phyloP scores from a whole-genome alignment of 768 basidiomycete species.

The Podaxis pistillaris region DNA sequence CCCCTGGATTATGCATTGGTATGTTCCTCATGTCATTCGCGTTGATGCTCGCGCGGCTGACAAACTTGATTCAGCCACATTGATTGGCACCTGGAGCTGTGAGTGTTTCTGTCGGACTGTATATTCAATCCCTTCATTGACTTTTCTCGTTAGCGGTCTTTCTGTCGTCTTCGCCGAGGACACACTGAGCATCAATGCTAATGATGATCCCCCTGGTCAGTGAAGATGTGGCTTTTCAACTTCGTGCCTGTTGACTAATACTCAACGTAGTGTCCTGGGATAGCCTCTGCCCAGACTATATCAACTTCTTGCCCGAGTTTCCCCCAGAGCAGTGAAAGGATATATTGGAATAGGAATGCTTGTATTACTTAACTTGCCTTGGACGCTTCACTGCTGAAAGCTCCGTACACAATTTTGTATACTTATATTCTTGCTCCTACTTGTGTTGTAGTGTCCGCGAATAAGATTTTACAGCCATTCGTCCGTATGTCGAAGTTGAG shows the following conservation, averaged over 20 bases:
- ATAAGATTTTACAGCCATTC: no score
- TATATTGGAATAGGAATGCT: neutral
- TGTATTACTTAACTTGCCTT: no score
- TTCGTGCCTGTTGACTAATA: no score
- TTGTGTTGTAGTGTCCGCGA: no score
- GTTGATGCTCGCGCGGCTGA: neutral
- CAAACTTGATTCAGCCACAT: slow-evolving; percentile 37
- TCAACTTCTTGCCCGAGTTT: slow-evolving; percentile 1
- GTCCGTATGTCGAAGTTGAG: no score
- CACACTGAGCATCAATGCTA: neutral
- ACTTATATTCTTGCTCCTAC: no score
- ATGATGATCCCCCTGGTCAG: neutral
- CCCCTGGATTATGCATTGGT: slow-evolving; percentile 52
- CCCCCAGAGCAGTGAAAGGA: neutral
- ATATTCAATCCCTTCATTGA: neutral
- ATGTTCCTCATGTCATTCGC: slow-evolving; percentile 9
- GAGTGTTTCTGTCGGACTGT: slow-evolving; percentile 13
- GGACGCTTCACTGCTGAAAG: no score
- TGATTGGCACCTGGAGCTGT: slow-evolving; percentile 50
- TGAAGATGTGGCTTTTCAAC: no score
- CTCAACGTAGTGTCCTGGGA: neutral
- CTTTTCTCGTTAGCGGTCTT: neutral
- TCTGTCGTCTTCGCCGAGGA: neutral
- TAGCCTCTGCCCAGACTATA: neutral
- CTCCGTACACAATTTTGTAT: no score